phyloP scores from a whole-genome alignment of 192 early-diverging fungal genomes.

The Coemansia sp. region DNA sequence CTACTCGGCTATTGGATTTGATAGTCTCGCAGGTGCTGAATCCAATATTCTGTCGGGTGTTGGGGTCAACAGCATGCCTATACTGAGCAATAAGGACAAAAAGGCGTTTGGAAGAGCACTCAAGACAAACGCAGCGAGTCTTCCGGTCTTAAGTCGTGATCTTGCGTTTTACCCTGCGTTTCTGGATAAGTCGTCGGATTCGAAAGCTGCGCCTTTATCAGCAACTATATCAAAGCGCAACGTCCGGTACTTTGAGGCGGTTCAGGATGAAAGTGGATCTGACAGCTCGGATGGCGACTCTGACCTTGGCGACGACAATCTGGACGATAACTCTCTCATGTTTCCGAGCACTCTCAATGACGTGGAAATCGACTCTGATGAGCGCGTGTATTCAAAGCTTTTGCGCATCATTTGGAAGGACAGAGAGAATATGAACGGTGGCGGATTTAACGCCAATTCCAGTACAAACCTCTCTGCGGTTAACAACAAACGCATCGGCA shows the following conservation, averaged over 20 bases:
- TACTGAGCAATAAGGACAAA: constrained; percentile 6
- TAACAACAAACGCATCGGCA: constrained; percentile 19
- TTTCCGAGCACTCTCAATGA: not conserved
- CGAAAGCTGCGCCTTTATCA: not conserved
- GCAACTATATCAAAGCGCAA: not conserved
- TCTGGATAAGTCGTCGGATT: not conserved
- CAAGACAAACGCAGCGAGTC: constrained; percentile 1
- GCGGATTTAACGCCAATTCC: not conserved
- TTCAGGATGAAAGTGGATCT: constrained; percentile 4
- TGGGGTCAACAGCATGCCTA: not conserved
- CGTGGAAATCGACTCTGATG: not conserved
- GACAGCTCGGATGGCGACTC: constrained; percentile 5
- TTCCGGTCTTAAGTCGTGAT: constrained; percentile 31
- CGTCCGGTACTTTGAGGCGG: constrained; percentile 20
- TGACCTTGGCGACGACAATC: not conserved
- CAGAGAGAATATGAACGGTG: not conserved
- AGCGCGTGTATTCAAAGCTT: not conserved
- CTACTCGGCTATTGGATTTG: constrained; percentile 10
- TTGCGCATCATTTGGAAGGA: not conserved
- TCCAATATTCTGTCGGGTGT: not conserved
- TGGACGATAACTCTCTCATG: not conserved
- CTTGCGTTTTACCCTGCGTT: not conserved
- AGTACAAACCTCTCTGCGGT: not conserved
- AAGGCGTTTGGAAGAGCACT: not conserved
- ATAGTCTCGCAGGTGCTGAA: not conserved